Base-by-base conservation (phyloP, 1,284 basidiomycete species). In the Cystobasidium slooffiae region DNA sequence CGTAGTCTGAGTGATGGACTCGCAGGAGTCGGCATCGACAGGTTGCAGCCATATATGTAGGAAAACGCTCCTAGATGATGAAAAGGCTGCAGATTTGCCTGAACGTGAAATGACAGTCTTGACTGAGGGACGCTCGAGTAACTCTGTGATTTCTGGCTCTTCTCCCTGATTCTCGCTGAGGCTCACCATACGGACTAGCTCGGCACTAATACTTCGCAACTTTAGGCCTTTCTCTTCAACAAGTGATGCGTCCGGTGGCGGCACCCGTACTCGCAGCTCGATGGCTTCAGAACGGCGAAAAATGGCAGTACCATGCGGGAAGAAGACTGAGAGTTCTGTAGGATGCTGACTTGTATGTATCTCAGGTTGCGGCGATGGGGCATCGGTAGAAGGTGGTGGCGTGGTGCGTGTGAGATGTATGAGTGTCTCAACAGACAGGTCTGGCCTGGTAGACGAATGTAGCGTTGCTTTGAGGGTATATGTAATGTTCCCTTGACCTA, bases 41-140 rank as follows among this genome's bases (percentile, higher is more conserved):
- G 67, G 75, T 12, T 72, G 75, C 24, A 70, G 64, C 72, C 72
- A 74, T 14, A 75, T 56, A 39, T 72, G 59, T n/a, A 75, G 69
- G 58, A 72, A 72, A 9, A 75, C 47, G 65, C 53, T 72, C 22
- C 75, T 61, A 9, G 59, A 22, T 8, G 75, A 62, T 16, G 75
- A 75, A 51, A 75, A 75, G 24, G 69, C 69, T 14, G 63, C 62
- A 31, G 75, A 41, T 61, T 75, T 75, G 63, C 75, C 75, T 41
- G 75, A 66, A 9, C 49, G 41, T 3, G 72, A 74, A 37, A 74
- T 74, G 12, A 66, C 14, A n/a, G 70, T 73, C 16, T 43, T 37
- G 20, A 73, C 31, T 22, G 62, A 52, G 18, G 70, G 70, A 1
- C 49, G 47, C 18, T 65, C 70, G 24, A 73, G 62, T 18, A 73